A percentile compares a stretch with the other conserved stretches of the same genome.
These are phyloP conservation scores for Sistotremastrum suecicum DNA, from an alignment of 768 basidiomycete species.

Conservation along the genomic window DNA sequence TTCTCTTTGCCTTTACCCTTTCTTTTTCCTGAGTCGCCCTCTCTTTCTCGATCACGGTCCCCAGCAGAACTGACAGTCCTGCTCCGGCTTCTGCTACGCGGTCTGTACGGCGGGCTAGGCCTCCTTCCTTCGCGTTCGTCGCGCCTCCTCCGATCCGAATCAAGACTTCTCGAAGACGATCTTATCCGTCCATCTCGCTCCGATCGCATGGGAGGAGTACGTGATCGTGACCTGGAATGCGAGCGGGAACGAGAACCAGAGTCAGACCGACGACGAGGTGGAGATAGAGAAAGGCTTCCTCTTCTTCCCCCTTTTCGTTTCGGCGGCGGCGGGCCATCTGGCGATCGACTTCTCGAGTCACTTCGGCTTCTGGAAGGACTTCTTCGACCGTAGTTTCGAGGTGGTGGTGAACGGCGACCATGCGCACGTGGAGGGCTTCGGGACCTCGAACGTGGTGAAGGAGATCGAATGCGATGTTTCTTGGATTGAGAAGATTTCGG, in stretches of 20 bases:
- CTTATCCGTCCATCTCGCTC: too few species aligned
- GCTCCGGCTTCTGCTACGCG: too few species aligned
- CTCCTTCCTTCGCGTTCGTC: too few species aligned
- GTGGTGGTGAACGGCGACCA: constrained; percentile 2
- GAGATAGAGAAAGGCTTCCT: neutral
- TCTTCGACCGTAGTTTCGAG: neutral
- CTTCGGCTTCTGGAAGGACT: neutral
- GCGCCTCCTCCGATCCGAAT: too few species aligned
- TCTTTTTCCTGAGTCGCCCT: too few species aligned
- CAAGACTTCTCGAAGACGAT: too few species aligned
- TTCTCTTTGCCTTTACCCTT: too few species aligned
- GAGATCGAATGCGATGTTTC: constrained; percentile 24
- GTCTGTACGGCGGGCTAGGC: too few species aligned
- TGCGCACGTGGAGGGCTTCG: constrained; percentile 11
- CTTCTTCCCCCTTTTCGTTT: neutral
- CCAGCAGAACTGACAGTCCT: too few species aligned
- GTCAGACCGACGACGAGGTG: constrained; percentile 5
- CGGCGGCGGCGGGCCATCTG: neutral
- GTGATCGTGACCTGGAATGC: neutral
- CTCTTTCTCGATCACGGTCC: too few species aligned
- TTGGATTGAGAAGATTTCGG: too few species aligned
- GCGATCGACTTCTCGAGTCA: neutral
- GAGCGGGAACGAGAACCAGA: constrained; percentile 3
- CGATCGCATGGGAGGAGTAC: constrained; percentile 5
- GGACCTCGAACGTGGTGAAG: constrained; percentile 21